Evolutionary conservation across 257 asterid genomes (phyloP).

Genomic region (Nicotiana paniculata): DNA sequence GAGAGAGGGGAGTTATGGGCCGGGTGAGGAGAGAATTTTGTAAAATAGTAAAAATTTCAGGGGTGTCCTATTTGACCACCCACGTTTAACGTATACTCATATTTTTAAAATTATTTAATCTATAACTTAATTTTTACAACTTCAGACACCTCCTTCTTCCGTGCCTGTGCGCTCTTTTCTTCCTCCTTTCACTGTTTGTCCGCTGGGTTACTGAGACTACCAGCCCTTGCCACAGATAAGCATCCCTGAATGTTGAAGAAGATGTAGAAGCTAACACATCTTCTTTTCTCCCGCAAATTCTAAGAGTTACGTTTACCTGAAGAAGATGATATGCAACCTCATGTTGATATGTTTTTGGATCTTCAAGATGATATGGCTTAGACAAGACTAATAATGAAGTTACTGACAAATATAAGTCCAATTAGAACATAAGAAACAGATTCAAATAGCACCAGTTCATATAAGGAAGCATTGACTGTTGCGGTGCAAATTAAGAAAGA

Average conservation of each 20-base stretch:
- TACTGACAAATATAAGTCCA: conserved; percentile 38
- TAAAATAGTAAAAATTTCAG: too few relatives aligned
- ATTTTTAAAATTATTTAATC: too few relatives aligned
- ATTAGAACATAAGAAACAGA: conserved; percentile 31
- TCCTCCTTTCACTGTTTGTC: too few relatives aligned
- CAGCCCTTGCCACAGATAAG: too few relatives aligned
- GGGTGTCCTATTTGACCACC: too few relatives aligned
- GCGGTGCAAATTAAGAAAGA: conserved; percentile 44
- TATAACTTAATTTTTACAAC: too few relatives aligned
- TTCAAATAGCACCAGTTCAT: conserved; percentile 20
- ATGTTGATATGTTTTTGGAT: conserved; percentile 43
- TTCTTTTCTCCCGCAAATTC: conserved; percentile 37
- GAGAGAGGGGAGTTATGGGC: not conserved
- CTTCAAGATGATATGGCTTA: conserved; percentile 44
- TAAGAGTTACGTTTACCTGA: conserved; percentile 44
- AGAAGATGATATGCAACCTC: conserved; percentile 48
- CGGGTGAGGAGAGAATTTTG: not conserved
- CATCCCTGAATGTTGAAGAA: too few relatives aligned
- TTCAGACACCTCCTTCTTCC: too few relatives aligned
- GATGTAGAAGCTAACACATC: not conserved
- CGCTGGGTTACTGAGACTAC: too few relatives aligned
- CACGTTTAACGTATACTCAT: too few relatives aligned
- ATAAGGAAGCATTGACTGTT: conserved; percentile 30
- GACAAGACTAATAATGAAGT: conserved; percentile 50
- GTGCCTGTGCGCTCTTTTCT: too few relatives aligned